A percentile compares a stretch with the other conserved stretches of the same genome.
Evolutionary conservation across 179 eudicot species (phyloP).

Genomic region (Spinacia oleracea): DNA sequence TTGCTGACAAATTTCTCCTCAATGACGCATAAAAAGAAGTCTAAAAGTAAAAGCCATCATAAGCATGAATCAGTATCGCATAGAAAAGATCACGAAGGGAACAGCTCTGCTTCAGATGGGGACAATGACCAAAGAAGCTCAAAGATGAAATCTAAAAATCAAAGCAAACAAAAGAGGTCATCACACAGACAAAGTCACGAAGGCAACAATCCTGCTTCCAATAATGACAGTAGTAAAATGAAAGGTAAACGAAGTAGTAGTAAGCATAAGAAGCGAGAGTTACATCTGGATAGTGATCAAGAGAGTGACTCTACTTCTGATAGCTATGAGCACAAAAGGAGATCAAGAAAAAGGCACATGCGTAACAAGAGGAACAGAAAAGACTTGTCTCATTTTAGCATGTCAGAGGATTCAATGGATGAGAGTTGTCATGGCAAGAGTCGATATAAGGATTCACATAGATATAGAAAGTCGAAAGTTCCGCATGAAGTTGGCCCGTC

Average conservation of each 20-base stretch:
- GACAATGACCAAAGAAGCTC: constrained; percentile 25
- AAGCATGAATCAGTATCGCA: constrained; percentile 39
- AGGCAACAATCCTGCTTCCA: constrained; percentile 22
- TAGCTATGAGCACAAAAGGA: constrained; percentile 27
- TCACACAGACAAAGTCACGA: constrained; percentile 29
- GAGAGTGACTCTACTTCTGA: constrained; percentile 26
- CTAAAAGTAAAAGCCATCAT: constrained; percentile 48
- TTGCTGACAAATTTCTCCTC: constrained; percentile 60
- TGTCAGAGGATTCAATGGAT: constrained; percentile 34
- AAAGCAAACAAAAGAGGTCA: constrained; percentile 46
- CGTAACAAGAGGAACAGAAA: constrained; percentile 27
- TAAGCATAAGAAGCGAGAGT: constrained; percentile 41
- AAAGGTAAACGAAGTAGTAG: constrained; percentile 43
- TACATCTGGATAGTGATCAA: constrained; percentile 10
- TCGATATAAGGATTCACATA: constrained; percentile 23
- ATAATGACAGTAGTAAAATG: constrained; percentile 26
- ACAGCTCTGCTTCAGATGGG: constrained; percentile 11
- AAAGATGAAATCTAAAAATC: constrained; percentile 36
- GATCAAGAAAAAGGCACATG: constrained; percentile 34
- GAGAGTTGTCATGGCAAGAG: constrained; percentile 34
- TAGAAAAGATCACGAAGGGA: constrained; percentile 24
- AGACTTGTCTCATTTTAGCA: constrained; percentile 28
- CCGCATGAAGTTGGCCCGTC: constrained; percentile 9
- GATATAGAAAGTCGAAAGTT: constrained; percentile 17
- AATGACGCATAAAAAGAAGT: constrained; percentile 52